Evolutionary conservation across 2,329 filamentous ascomycete genomes (phyloP).

Genomic region (Davidsoniella neocaledoniae): DNA sequence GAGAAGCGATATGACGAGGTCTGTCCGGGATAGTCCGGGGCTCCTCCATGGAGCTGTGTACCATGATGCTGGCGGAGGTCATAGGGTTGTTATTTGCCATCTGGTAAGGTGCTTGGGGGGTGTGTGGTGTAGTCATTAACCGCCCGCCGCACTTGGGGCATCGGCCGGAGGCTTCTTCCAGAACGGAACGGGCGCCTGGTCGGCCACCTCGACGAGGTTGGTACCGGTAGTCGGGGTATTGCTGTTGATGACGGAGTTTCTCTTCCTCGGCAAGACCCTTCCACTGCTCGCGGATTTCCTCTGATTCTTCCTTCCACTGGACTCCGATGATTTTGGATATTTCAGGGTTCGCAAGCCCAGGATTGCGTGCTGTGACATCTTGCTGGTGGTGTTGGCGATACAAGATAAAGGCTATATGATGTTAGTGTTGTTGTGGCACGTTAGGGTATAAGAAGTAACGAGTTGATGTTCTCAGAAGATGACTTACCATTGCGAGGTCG

Average conservation of each 20-base stretch:
- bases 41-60: slow-evolving; percentile 18
- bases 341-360: slow-evolving; percentile 84
- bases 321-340: slow-evolving; percentile 95
- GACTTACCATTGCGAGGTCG: slow-evolving; percentile 41
- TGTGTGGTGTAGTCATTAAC: slow-evolving; percentile 44
- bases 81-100: background rate
- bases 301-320: slow-evolving; percentile 67
- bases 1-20: slow-evolving; percentile 1
- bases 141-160: slow-evolving; percentile 59
- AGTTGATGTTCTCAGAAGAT: background rate
- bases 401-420: slow-evolving; percentile 71
- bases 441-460: background rate
- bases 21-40: background rate
- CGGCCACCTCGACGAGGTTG: slow-evolving; percentile 56
- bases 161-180: slow-evolving; percentile 34
- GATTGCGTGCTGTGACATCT: slow-evolving; percentile 61
- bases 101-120: slow-evolving; percentile 30
- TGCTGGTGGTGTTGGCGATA: slow-evolving; percentile 90
- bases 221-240: slow-evolving; percentile 89
- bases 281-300: slow-evolving; percentile 69
- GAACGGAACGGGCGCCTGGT: slow-evolving; percentile 4
- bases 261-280: slow-evolving; percentile 83
- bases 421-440: slow-evolving; percentile 3
- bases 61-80: background rate
- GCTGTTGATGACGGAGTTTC: slow-evolving; percentile 71